Percentiles rank a stretch among this genome's conserved stretches.
These are phyloP conservation scores for Quercus wislizeni DNA, from an alignment of 306 rosid genomes.

Conservation along the genomic window DNA sequence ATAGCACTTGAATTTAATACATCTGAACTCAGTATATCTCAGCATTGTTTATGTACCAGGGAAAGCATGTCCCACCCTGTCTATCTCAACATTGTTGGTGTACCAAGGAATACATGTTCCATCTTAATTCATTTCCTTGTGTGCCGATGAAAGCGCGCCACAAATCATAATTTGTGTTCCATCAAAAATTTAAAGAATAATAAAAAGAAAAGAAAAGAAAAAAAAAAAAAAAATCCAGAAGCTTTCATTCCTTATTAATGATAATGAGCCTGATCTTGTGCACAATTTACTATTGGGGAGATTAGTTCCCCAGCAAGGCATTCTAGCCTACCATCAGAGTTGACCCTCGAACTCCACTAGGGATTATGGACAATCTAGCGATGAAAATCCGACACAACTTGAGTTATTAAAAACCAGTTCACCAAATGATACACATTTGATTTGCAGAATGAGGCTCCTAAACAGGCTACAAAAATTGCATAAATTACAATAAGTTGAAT, in stretches of 20 bases:
- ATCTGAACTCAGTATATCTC: too few species aligned
- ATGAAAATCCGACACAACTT: background rate
- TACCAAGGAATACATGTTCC: too few species aligned
- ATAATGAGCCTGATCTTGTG: background rate
- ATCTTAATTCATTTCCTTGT: background rate
- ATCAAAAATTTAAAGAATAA: background rate
- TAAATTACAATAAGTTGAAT: background rate
- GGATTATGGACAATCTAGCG: background rate
- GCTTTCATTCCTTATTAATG: background rate
- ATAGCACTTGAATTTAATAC: too few species aligned
- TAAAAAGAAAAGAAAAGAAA: background rate
- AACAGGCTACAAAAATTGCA: background rate
- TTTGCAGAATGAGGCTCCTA: background rate
- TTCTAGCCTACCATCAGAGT: background rate
- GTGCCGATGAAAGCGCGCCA: background rate
- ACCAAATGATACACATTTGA: background rate
- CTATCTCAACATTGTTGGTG: too few species aligned
- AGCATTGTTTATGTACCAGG: too few species aligned
- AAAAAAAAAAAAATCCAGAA: background rate
- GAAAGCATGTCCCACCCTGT: too few species aligned
- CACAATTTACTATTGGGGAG: background rate
- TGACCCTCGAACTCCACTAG: background rate
- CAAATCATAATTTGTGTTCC: background rate
- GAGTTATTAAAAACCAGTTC: background rate
- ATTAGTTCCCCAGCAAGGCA: constrained; percentile 9